phyloP scores from a whole-genome alignment of 1,284 basidiomycete genomes.

The Moesziomyces aphidis region DNA sequence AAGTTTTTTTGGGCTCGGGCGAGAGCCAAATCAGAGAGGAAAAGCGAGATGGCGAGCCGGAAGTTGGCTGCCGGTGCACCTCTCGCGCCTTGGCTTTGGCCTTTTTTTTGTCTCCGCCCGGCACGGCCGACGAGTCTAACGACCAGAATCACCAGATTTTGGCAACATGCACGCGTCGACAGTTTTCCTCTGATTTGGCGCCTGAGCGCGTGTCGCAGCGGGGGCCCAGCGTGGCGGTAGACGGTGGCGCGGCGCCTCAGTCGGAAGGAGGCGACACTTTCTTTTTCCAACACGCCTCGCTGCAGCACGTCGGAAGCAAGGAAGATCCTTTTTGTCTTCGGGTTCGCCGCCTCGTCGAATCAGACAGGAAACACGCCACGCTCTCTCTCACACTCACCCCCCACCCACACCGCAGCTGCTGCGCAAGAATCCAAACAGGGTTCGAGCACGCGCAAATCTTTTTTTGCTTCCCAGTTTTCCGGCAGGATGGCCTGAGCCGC shows the following conservation, averaged over 20 bases:
- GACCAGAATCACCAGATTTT: constrained; percentile 51
- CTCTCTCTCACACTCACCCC: not conserved
- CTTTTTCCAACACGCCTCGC: too few relatives aligned
- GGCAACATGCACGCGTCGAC: not conserved
- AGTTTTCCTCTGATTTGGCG: constrained; percentile 8
- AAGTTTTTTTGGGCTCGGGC: not conserved
- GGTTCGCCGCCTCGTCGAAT: not conserved
- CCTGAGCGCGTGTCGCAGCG: constrained; percentile 1
- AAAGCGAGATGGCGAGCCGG: constrained; percentile 7
- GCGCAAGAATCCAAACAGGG: not conserved
- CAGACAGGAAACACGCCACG: not conserved
- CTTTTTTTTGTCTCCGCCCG: too few relatives aligned
- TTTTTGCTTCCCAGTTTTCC: not conserved
- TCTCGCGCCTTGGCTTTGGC: too few relatives aligned
- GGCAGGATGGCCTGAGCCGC: not conserved
- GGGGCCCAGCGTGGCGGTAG: too few relatives aligned
- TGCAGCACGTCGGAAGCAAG: constrained; percentile 1
- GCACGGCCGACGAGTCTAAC: not conserved
- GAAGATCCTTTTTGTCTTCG: not conserved
- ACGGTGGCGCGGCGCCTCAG: constrained; percentile 1
- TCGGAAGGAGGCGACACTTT: too few relatives aligned
- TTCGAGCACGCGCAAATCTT: not conserved
- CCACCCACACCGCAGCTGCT: not conserved
- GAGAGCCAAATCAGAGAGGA: not conserved
- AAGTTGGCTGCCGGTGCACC: constrained; percentile 11